Evolutionary conservation across 352 stramenopile genomes (phyloP), one percentile per base, ranked within the genome.

Genomic region (Globisporangium irregulare): DNA sequence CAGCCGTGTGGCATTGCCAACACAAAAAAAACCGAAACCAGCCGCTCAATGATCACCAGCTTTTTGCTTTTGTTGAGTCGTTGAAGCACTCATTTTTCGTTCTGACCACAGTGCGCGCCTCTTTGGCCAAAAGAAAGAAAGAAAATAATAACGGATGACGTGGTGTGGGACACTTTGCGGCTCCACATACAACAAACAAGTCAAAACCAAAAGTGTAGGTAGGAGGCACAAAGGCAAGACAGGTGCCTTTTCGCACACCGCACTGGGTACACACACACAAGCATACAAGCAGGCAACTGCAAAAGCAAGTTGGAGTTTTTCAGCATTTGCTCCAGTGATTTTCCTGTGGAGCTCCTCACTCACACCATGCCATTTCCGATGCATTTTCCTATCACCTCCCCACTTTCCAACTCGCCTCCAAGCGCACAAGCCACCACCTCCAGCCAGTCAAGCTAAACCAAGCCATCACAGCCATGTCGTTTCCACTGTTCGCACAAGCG

Each of bases 51-150:
- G 38, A 48, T 48, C 14, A 20, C 38, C 27, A 59, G 27, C 14
- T 20, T 32, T 7, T 8, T 36, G 10, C 34, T 20, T 27, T n/a
- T 14, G 3, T 41, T 4, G 54, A 14, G 29, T 58, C 53, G 54
- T 59, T 59, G 25, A 59, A 59, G 54, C 27, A 15, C 46, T 43
- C 36, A 15, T 43, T 43, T 43, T 2, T 43, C 14, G 25, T 41
- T 9, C 54, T 59, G 54, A 59, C 54, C 54, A 59, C 54, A 59
- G 54, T 59, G 54, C 54, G 25, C 25, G 54, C 54, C n/a, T 59
- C 20, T 59, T 48, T 48, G 38, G 38, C 12, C 8, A 15, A 20
- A 48, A n/a, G 38, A 48, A 48, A 46, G 14, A 41, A 41, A 14
- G 36, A 43, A 43, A 43, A 43, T 41, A 41, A 46, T 46, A 46